phyloP scores from a whole-genome alignment of 1,284 basidiomycete genomes.

The Naganishia liquefaciens region DNA sequence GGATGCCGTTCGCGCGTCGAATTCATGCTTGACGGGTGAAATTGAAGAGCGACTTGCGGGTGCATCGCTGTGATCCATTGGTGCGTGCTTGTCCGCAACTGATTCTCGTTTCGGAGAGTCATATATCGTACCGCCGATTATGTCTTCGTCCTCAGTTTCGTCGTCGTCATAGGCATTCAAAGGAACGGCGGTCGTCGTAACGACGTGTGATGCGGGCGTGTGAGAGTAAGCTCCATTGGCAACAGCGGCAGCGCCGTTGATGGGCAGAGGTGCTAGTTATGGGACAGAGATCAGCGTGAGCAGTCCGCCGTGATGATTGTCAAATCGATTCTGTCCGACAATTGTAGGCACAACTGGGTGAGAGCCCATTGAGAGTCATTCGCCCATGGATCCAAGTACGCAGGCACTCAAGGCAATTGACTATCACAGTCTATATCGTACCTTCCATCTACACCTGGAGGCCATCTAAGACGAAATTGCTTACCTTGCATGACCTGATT shows the following conservation, averaged over 20 bases:
- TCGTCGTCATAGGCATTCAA: slow-evolving; percentile 20
- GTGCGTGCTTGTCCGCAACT: background rate
- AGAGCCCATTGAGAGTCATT: too few relatives aligned
- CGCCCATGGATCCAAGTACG: too few relatives aligned
- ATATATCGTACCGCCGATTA: slow-evolving; percentile 23
- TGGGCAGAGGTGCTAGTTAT: background rate
- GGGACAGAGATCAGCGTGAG: too few relatives aligned
- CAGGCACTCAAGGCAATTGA: too few relatives aligned
- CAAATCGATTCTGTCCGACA: too few relatives aligned
- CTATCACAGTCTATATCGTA: background rate
- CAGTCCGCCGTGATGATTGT: too few relatives aligned
- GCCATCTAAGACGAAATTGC: background rate
- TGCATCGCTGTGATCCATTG: background rate
- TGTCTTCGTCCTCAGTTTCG: slow-evolving; percentile 25
- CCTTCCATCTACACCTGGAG: too few relatives aligned
- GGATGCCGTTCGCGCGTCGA: background rate
- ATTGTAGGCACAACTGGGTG: too few relatives aligned
- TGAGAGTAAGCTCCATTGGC: slow-evolving; percentile 10
- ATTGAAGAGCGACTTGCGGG: slow-evolving; percentile 10
- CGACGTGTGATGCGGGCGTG: slow-evolving; percentile 23
- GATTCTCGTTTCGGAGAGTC: slow-evolving; percentile 23
- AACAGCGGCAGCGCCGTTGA: slow-evolving; percentile 9
- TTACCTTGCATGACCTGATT: slow-evolving; percentile 3
- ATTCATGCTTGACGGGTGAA: slow-evolving; percentile 14
- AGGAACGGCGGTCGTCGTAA: background rate